phyloP scores from a whole-genome alignment of 768 basidiomycete species.

The Hygrocybe coccinea region DNA sequence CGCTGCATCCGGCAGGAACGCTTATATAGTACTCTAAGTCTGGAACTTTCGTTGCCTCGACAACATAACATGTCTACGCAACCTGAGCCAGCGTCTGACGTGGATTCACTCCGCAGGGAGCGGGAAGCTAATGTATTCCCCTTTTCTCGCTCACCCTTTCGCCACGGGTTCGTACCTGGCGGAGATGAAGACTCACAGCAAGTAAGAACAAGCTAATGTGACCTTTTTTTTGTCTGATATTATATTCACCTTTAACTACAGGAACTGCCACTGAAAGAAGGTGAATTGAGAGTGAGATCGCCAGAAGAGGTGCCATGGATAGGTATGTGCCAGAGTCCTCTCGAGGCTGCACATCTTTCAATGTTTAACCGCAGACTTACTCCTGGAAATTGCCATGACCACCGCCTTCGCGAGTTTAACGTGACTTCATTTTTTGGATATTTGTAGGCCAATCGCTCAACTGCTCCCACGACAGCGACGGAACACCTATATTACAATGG shows the following conservation, averaged over 20 bases:
- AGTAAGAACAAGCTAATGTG: too few relatives aligned
- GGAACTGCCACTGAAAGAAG: background rate
- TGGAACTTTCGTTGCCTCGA: too few relatives aligned
- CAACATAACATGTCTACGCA: too few relatives aligned
- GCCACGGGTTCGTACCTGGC: too few relatives aligned
- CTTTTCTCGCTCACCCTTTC: too few relatives aligned
- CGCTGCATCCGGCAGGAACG: too few relatives aligned
- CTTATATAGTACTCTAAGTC: too few relatives aligned
- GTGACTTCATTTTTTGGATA: background rate
- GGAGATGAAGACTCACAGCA: too few relatives aligned
- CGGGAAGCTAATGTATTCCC: too few relatives aligned
- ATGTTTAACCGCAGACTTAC: background rate
- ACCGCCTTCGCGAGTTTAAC: background rate
- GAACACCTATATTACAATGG: constrained; percentile 1
- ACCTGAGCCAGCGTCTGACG: too few relatives aligned
- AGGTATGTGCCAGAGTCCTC: background rate
- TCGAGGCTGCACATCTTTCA: background rate
- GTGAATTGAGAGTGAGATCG: background rate
- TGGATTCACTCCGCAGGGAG: too few relatives aligned
- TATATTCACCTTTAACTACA: background rate
- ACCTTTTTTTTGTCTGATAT: background rate
- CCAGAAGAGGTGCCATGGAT: constrained; percentile 1
- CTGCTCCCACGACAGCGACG: background rate
- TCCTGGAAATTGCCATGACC: constrained; percentile 2
- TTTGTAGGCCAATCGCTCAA: background rate